Base-by-base conservation (phyloP, 192 early-diverging fungal species). In the Gryganskiella cystojenkinii region DNA sequence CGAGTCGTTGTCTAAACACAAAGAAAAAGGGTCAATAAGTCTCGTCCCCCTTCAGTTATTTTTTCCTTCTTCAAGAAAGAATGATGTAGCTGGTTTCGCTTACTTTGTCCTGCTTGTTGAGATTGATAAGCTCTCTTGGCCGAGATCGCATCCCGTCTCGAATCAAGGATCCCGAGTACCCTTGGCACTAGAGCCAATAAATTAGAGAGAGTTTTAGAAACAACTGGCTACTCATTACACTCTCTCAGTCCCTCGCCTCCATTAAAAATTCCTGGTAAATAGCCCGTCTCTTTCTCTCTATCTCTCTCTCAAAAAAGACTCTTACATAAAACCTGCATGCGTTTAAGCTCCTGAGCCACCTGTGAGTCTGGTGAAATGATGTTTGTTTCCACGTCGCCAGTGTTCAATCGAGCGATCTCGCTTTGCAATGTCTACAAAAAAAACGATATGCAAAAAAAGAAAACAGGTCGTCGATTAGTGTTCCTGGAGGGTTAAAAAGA, bases 151-250 rank as follows among this genome's bases (percentile, higher is more conserved):
- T 33, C 59, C 14, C 31, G 56, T 20, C 64, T 75, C 13, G 64
- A 33, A 11, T 56, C 52, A 6, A 75, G 27, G 22, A 75, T 46
- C 20, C 27, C 43, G 30, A 75, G 60, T 3, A 75, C 14, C 24
- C 54, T 75, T 15, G 64, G 64, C 27, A 75, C 71, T 75, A 47
- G n/a, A n/a, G n/a, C n/a, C n/a, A n/a, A n/a, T n/a, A n/a, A n/a
- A n/a, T n/a, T n/a, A n/a, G n/a, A n/a, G n/a, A n/a, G n/a, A n/a
- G n/a, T n/a, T n/a, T n/a, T n/a, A n/a, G n/a, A n/a, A n/a, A n/a
- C n/a, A n/a, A n/a, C n/a, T n/a, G n/a, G n/a, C n/a, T n/a, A n/a
- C n/a, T n/a, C n/a, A n/a, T n/a, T n/a, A n/a, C n/a, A n/a, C n/a
- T n/a, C n/a, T n/a, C n/a, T n/a, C n/a, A n/a, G n/a, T n/a, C n/a